These are phyloP conservation scores for Phoenix roebelenii DNA, from an alignment of 176 grass and related monocot genomes.

Conservation along the genomic window DNA sequence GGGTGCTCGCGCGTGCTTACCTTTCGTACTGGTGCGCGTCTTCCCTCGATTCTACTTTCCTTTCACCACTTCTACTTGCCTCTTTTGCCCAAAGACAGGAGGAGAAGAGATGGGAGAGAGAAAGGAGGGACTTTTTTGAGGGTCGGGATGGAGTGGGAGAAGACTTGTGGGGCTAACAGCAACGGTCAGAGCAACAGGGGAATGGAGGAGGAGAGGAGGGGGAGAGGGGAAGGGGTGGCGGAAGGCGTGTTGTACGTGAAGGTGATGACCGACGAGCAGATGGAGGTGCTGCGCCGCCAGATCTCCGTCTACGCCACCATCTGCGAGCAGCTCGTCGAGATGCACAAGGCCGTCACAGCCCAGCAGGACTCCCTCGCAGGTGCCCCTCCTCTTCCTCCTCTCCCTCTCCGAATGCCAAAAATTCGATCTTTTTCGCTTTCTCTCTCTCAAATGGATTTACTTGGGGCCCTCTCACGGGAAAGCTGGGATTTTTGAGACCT, in stretches of 20 bases:
- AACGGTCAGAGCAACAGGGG: neutral
- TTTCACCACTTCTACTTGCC: too few species aligned
- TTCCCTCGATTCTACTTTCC: too few species aligned
- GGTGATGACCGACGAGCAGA: constrained; percentile 26
- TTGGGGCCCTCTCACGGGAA: too few species aligned
- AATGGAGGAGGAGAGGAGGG: neutral
- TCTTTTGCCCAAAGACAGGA: too few species aligned
- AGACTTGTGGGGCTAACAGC: neutral
- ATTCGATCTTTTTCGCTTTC: too few species aligned
- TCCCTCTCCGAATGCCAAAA: too few species aligned
- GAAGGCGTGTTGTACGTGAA: constrained; percentile 16
- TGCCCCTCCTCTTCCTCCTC: neutral
- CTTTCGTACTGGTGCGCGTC: too few species aligned
- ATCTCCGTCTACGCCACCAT: constrained; percentile 19
- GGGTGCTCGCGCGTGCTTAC: too few species aligned
- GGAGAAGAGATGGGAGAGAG: neutral
- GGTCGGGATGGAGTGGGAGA: constrained; percentile 7
- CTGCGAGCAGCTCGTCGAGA: constrained; percentile 22
- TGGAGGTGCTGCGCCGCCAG: constrained; percentile 15
- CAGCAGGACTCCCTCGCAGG: constrained; percentile 11
- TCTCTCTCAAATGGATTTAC: too few species aligned
- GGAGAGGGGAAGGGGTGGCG: neutral
- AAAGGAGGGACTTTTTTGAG: neutral
- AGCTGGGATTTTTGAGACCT: too few species aligned
- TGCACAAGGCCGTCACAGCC: constrained; percentile 6